Conservation (phyloP, 305 asterid species). For the Petunia hybrid region DNA sequence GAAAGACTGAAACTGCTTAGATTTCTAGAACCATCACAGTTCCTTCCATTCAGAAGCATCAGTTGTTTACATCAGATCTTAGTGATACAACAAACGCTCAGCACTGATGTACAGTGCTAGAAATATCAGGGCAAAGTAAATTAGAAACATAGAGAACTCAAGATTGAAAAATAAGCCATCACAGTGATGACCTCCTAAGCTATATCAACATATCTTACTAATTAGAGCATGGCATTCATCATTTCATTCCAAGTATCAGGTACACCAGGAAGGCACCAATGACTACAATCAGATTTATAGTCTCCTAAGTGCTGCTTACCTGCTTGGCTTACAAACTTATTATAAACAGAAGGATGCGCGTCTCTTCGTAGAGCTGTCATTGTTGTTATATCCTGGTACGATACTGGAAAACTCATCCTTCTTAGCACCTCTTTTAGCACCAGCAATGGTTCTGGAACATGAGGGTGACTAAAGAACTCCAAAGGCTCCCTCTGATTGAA, state of each 20-base stretch:
- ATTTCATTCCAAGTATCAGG: slow-evolving; percentile 90
- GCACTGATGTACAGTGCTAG: neutral
- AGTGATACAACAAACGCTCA: slow-evolving; percentile 3
- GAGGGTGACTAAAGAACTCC: slow-evolving; percentile 52
- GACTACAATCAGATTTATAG: slow-evolving; percentile 72
- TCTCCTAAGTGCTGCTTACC: slow-evolving; percentile 52
- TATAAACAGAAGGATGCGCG: slow-evolving; percentile 83
- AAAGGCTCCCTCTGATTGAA: slow-evolving; percentile 65
- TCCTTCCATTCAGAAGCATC: slow-evolving; percentile 17
- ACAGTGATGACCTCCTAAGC: slow-evolving; percentile 22
- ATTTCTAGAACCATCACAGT: neutral
- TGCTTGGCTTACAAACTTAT: slow-evolving; percentile 54
- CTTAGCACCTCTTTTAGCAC: slow-evolving; percentile 60
- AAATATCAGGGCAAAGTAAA: neutral
- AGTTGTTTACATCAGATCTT: slow-evolving; percentile 15
- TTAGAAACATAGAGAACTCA: neutral
- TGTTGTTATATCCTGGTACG: slow-evolving; percentile 66
- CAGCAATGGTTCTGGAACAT: slow-evolving; percentile 53
- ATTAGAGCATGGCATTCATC: slow-evolving; percentile 63
- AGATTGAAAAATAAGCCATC: slow-evolving; percentile 14
- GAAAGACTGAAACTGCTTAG: neutral
- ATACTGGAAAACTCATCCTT: slow-evolving; percentile 70
- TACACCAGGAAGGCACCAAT: slow-evolving; percentile 94
- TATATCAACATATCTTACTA: slow-evolving; percentile 18
- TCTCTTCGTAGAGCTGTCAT: slow-evolving; percentile 73